Evolutionary conservation across 1,284 basidiomycete species (phyloP), one percentile per base, ranked within the genome.

Genomic region (Takashimella koratensis): DNA sequence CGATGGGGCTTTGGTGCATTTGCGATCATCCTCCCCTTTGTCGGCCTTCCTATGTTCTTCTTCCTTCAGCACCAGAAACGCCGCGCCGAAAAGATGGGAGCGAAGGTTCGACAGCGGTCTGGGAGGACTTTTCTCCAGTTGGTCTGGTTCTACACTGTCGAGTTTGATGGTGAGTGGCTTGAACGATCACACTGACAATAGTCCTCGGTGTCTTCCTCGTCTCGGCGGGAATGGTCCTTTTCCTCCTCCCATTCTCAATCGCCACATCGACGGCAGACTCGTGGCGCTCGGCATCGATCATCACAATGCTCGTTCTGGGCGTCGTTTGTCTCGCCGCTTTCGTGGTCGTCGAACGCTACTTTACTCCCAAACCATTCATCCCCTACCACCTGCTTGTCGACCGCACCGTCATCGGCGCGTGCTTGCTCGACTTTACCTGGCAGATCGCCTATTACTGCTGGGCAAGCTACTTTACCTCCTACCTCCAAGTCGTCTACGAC

Each of bases 1-100:
- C 52, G 71, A 48, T 77, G 74, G 75, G 76, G 64, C 40, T 73
- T 70, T 26, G 75, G 74, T n/a, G 61, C 67, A 47, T 78, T 75
- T 63, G 65, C 69, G 20, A 74, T 77, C 53, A 72, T 78, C 47
- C 45, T 76, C 2, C 74, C 75, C 4, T 58, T 75, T 24, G 61
- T 76, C 51, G 55, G 58, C 13, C 40, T 64, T 0, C 65, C 74
- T 11, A 57, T 70, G 19, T 51, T 67, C 53, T 5, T 43, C 16
- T 52, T 63, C 39, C 47, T 70, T 58, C 70, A 48, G 57, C 46
- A 46, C 57, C 67, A 66, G 43, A 72, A 70, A 59, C 58, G 51
- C 12, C 53, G 65, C 19, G 74, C 50, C 30, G 64, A 24, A 49
- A 63, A 47, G 47, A 44, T 24, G 47, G 68, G 63, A 19, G 27